Evolutionary conservation across 768 basidiomycete species (phyloP).

Genomic region (Postia placenta): DNA sequence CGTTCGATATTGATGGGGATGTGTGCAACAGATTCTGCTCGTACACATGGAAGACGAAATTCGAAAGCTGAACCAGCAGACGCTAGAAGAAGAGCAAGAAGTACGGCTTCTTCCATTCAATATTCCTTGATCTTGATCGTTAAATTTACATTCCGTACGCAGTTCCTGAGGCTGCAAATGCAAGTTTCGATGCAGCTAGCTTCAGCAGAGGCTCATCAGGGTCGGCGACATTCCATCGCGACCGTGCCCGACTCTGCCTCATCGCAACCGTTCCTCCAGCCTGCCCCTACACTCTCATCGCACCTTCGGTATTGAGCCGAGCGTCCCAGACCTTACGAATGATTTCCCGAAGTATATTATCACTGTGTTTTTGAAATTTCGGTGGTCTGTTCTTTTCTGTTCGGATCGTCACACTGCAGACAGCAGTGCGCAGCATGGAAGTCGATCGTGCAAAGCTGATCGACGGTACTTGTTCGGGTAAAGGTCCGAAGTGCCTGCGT

Average conservation of each 20-base stretch:
- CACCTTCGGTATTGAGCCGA: not conserved
- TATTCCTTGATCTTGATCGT: not conserved
- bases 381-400: not conserved
- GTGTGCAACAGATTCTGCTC: constrained; percentile 46
- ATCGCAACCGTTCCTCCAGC: not conserved
- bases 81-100: constrained; percentile 47
- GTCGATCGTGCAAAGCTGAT: too few species aligned
- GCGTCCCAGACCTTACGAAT: not conserved
- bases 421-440: not conserved
- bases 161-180: constrained; percentile 15
- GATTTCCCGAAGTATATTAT: not conserved
- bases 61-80: constrained; percentile 43
- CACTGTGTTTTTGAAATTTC: not conserved
- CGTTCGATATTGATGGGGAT: not conserved
- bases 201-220: not conserved
- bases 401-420: not conserved
- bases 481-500: not conserved
- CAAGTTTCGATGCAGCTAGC: constrained; percentile 7
- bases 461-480: not conserved
- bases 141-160: not conserved
- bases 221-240: not conserved
- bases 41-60: constrained; percentile 63
- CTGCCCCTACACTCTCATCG: not conserved
- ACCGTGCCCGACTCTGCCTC: not conserved
- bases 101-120: constrained; percentile 28